Evolutionary conservation across 768 basidiomycete genomes (phyloP).

Genomic region (Suillus cothurnatus): DNA sequence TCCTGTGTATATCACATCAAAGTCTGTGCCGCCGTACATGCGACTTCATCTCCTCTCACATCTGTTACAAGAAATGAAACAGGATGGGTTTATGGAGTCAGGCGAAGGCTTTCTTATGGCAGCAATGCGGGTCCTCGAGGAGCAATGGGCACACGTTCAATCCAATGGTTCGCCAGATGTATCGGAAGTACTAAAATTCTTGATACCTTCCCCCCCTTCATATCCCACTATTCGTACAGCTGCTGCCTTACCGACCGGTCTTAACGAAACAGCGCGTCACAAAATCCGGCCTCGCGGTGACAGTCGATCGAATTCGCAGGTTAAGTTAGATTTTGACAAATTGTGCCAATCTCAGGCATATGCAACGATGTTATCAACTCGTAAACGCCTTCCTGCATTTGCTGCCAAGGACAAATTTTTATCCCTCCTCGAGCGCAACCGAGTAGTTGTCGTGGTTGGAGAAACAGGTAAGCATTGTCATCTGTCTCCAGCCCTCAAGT

Average conservation of each 20-base stretch:
- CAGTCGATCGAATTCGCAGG: conserved; percentile 46
- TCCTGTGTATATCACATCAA: conserved; percentile 76
- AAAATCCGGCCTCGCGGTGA: conserved; percentile 31
- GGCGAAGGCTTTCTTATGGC: conserved; percentile 77
- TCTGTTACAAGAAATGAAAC: conserved; percentile 58
- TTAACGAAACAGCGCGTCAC: conserved; percentile 18
- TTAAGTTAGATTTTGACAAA: conserved; percentile 55
- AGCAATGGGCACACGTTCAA: conserved; percentile 66
- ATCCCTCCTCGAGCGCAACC: conserved; percentile 51
- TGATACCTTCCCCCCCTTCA: conserved; percentile 42
- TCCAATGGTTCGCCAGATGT: conserved; percentile 77
- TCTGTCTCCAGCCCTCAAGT: conserved; percentile 4
- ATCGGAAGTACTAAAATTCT: conserved; percentile 61
- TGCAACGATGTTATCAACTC: conserved; percentile 50
- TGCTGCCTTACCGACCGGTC: conserved; percentile 15
- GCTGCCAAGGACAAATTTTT: conserved; percentile 65
- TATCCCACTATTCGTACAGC: conserved; percentile 11
- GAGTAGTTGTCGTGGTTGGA: conserved; percentile 84
- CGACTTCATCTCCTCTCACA: conserved; percentile 78
- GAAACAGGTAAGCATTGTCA: conserved; percentile 66
- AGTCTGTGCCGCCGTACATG: conserved; percentile 73
- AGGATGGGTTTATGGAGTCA: conserved; percentile 55
- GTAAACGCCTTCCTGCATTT: conserved; percentile 79
- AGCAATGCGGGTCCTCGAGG: conserved; percentile 69
- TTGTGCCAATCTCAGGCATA: conserved; percentile 52